Evolutionary conservation across 495 filamentous ascomycete species (phyloP).

Genomic region (Thermochaetoides thermophila): DNA sequence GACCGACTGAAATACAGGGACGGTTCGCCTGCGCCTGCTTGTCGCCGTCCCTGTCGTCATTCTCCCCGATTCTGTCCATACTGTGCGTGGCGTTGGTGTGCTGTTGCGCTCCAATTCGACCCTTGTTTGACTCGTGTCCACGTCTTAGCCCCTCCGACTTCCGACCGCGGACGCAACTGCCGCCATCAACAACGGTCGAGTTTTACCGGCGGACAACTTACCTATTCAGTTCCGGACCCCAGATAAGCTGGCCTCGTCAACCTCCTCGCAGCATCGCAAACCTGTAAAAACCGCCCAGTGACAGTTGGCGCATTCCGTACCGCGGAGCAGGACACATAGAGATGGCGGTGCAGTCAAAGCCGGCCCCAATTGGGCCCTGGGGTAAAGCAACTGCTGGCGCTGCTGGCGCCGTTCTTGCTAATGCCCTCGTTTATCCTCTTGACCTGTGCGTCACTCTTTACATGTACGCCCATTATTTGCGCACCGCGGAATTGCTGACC

Average conservation of each 20-base stretch:
- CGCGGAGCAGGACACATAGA: not conserved
- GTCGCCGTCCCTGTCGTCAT: conserved; percentile 5
- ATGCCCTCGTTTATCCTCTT: conserved; percentile 89
- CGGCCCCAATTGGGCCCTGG: conserved; percentile 72
- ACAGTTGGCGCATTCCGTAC: not conserved
- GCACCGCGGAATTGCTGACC: conserved; percentile 5
- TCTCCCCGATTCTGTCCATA: not conserved
- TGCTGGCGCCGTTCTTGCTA: conserved; percentile 85
- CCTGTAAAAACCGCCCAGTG: too few relatives aligned
- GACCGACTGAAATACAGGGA: conserved; percentile 1
- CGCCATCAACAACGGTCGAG: too few relatives aligned
- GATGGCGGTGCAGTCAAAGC: conserved; percentile 77
- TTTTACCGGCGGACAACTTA: too few relatives aligned
- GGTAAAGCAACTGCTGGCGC: conserved; percentile 84
- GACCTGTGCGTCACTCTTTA: conserved; percentile 85
- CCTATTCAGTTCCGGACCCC: too few relatives aligned
- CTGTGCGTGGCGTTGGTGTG: too few relatives aligned
- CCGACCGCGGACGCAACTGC: too few relatives aligned
- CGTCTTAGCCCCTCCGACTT: too few relatives aligned
- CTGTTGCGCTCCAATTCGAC: too few relatives aligned
- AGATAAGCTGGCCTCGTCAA: too few relatives aligned
- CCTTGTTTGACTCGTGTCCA: too few relatives aligned
- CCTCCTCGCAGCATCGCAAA: too few relatives aligned
- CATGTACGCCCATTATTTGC: too few relatives aligned
- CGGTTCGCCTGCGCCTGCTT: not conserved